phyloP scores from a whole-genome alignment of 768 basidiomycete genomes.

The Xerocomus brunneocitrinus region DNA sequence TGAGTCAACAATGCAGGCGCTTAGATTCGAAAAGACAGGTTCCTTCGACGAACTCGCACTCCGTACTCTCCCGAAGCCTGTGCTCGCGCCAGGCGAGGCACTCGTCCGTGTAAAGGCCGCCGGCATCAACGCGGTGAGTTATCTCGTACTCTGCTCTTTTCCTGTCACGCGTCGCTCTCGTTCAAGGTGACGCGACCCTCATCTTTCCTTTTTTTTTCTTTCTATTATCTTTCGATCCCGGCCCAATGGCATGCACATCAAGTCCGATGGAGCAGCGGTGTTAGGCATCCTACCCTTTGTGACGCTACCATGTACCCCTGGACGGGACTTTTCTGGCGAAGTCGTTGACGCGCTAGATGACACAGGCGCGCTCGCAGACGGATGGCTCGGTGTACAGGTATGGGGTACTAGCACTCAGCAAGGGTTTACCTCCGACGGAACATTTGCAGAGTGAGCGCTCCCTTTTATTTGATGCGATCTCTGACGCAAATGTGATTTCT shows the following conservation, averaged over 20 bases:
- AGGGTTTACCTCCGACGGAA: constrained; percentile 31
- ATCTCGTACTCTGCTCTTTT: not conserved
- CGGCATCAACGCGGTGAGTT: constrained; percentile 32
- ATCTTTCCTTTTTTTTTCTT: not conserved
- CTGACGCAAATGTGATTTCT: not conserved
- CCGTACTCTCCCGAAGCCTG: constrained; percentile 22
- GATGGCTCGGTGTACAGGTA: constrained; percentile 29
- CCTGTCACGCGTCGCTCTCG: not conserved
- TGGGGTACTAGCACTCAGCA: constrained; percentile 33
- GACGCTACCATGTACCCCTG: constrained; percentile 29
- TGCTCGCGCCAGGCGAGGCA: constrained; percentile 28
- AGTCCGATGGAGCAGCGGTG: constrained; percentile 31
- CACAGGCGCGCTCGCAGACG: constrained; percentile 8
- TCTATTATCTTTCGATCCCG: not conserved
- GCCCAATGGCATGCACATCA: not conserved
- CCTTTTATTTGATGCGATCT: not conserved
- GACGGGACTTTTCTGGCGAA: constrained; percentile 33
- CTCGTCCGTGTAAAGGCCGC: constrained; percentile 31
- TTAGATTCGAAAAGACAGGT: constrained; percentile 30
- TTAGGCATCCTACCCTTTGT: constrained; percentile 29
- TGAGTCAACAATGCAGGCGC: constrained; percentile 27
- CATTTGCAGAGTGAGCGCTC: constrained; percentile 31
- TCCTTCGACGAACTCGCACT: constrained; percentile 27
- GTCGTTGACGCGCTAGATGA: constrained; percentile 30
- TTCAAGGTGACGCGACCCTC: not conserved